Evolutionary conservation across 2,329 filamentous ascomycete species (phyloP).

Genomic region (Nemania sp.): DNA sequence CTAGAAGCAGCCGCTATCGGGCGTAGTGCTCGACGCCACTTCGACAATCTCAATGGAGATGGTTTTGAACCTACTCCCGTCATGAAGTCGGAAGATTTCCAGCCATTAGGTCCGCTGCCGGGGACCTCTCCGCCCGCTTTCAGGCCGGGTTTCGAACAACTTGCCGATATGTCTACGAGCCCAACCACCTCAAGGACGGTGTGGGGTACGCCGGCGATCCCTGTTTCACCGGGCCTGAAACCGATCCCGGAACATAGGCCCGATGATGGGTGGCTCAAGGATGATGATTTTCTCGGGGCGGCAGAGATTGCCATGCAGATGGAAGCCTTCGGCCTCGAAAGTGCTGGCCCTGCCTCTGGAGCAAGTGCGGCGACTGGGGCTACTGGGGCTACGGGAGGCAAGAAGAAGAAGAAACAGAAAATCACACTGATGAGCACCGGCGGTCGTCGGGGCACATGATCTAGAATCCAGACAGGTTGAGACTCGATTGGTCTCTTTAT

Average conservation of each 20-base stretch:
- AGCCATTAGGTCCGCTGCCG: constrained; percentile 58
- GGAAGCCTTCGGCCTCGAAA: constrained; percentile 54
- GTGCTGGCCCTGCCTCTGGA: constrained; percentile 22
- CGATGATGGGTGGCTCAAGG: constrained; percentile 86
- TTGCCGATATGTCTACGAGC: constrained; percentile 80
- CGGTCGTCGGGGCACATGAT: constrained; percentile 44
- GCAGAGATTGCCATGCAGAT: constrained; percentile 64
- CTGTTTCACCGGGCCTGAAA: constrained; percentile 59
- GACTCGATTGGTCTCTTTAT: neutral
- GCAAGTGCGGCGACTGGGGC: constrained; percentile 25
- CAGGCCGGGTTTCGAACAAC: constrained; percentile 64
- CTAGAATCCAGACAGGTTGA: neutral
- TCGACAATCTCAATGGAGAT: constrained; percentile 45
- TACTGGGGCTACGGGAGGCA: constrained; percentile 43
- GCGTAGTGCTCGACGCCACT: constrained; percentile 48
- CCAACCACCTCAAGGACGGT: constrained; percentile 78
- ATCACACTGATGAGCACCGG: constrained; percentile 73
- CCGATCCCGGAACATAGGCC: constrained; percentile 45
- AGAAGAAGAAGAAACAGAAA: constrained; percentile 73
- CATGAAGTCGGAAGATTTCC: constrained; percentile 65
- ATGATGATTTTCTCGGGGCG: constrained; percentile 70
- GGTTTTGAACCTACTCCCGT: constrained; percentile 44
- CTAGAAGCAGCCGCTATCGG: constrained; percentile 73
- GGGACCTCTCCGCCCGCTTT: constrained; percentile 59
- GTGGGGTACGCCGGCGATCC: constrained; percentile 82